phyloP scores from a whole-genome alignment of 2,329 filamentous ascomycete species.

The Aspergillus tamarii region DNA sequence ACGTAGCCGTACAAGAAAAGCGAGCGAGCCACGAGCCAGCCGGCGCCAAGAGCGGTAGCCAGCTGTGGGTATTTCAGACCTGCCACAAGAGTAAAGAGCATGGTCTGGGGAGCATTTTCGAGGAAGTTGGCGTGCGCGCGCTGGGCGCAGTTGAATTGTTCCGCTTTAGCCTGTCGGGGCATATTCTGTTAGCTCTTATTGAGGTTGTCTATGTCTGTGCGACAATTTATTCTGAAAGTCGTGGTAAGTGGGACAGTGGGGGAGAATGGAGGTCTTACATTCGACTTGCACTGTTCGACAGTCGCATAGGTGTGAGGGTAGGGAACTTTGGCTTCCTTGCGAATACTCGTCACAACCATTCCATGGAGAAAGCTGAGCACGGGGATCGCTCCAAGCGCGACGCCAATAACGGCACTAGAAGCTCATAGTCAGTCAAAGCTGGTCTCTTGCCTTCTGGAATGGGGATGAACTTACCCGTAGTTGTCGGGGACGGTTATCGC shows the following conservation, averaged over 20 bases:
- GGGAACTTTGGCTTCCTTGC: conserved; percentile 56
- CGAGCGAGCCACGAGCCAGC: conserved; percentile 56
- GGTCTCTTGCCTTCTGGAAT: neutral
- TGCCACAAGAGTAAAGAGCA: conserved; percentile 56
- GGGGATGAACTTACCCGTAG: conserved; percentile 47
- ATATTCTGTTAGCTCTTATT: neutral
- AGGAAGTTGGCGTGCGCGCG: conserved; percentile 62
- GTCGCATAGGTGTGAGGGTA: conserved; percentile 65
- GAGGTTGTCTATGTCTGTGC: neutral
- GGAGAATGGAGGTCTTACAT: conserved; percentile 34
- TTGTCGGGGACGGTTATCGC: conserved; percentile 50
- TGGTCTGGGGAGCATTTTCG: conserved; percentile 59
- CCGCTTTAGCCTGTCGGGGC: conserved; percentile 40
- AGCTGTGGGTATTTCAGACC: conserved; percentile 58
- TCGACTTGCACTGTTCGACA: conserved; percentile 54
- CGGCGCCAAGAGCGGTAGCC: conserved; percentile 49
- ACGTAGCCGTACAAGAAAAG: conserved; percentile 55
- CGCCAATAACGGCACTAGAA: conserved; percentile 58
- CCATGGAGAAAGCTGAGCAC: conserved; percentile 58
- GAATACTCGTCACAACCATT: conserved; percentile 47
- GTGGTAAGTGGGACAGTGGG: conserved; percentile 28
- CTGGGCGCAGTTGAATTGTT: conserved; percentile 58
- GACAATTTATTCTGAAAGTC: neutral
- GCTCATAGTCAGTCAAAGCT: neutral
- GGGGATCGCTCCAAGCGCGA: conserved; percentile 58